Evolutionary conservation across 495 filamentous ascomycete genomes (phyloP).

Genomic region (Pyronema domesticum): DNA sequence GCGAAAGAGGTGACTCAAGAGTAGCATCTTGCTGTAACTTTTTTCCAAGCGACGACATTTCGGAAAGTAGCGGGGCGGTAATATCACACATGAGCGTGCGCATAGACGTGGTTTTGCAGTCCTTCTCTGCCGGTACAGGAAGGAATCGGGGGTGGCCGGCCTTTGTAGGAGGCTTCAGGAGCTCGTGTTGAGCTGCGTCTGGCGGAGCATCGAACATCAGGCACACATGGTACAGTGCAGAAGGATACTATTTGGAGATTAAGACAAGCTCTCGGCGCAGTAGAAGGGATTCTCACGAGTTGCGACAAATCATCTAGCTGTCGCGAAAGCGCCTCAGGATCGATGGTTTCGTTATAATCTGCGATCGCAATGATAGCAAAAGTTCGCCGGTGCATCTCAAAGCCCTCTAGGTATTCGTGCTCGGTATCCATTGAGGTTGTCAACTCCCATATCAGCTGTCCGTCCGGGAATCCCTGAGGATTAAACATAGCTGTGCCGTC

Average conservation of each 20-base stretch:
- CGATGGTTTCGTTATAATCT: slow-evolving; percentile 14
- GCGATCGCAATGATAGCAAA: slow-evolving; percentile 20
- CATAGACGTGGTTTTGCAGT: slow-evolving; percentile 69
- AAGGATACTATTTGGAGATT: slow-evolving; percentile 21
- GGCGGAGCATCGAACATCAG: slow-evolving; percentile 29
- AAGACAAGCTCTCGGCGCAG: no score
- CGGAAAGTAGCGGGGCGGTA: slow-evolving; percentile 63
- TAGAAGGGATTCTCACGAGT: slow-evolving; percentile 31
- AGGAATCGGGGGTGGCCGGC: slow-evolving; percentile 33
- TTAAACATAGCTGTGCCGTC: slow-evolving; percentile 67
- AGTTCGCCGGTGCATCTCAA: slow-evolving; percentile 21
- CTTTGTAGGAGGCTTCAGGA: slow-evolving; percentile 8
- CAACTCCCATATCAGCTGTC: slow-evolving; percentile 78
- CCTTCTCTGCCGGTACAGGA: slow-evolving; percentile 51
- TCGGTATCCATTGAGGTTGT: slow-evolving; percentile 55
- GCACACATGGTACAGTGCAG: slow-evolving; percentile 32
- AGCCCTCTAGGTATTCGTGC: slow-evolving; percentile 23
- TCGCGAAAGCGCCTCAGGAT: slow-evolving; percentile 35
- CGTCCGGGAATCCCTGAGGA: slow-evolving; percentile 75
- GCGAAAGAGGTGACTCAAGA: slow-evolving; percentile 50
- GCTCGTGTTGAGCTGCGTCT: slow-evolving; percentile 18
- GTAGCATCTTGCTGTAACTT: slow-evolving; percentile 62
- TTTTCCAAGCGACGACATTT: slow-evolving; percentile 72
- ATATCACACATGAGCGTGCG: slow-evolving; percentile 90
- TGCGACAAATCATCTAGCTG: slow-evolving; percentile 54